Evolutionary conservation across 1,139 yeast species (phyloP), one percentile per base, ranked within the genome.

Genomic region (Yamadazyma jaroonii): DNA sequence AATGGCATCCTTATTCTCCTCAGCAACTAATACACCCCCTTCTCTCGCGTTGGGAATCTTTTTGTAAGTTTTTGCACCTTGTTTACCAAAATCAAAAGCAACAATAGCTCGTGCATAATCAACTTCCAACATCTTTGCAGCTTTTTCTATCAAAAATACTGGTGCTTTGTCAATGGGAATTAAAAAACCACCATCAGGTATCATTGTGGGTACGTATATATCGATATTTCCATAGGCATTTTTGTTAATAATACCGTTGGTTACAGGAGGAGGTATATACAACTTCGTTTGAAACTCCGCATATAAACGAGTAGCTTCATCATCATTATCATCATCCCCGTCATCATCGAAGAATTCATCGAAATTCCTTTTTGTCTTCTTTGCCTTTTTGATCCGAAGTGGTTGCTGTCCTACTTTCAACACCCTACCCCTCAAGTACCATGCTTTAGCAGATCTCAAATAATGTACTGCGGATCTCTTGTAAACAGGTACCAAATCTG

Each of bases 51-150:
- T 79, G 0, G 84, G 81, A 3, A 62, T 62, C 32, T 74, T 54
- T 72, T 28, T 35, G 15, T 25, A 37, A 5, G 24, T 25, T 12
- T 30, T 37, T 4, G 42, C 47, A 4, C 43, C 48, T 32, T 43
- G 42, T 15, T 39, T 44, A n/a, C 59, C 53, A 58, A 86, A 92
- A 41, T 86, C 92, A 62, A 94, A 90, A 0, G 94, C 89, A 3
- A 83, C 81, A 3, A 90, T 88, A 0, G 97, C 97, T 34, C 78
- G 80, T 0, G 96, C 97, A 61, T 73, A 89, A 51, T 88, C 96
- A 6, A 92, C 71, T 0, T 75, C 80, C 15, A 90, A 50, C 1
- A 81, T 54, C 39, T 71, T 74, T 0, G 95, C 95, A 0, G 97
- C 96, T 38, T 69, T 69, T 31, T 75, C 79, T 0, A 85, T 77